Base-by-base conservation (phyloP, 1,284 basidiomycete genomes). In the Fomitopsis schrenkii region DNA sequence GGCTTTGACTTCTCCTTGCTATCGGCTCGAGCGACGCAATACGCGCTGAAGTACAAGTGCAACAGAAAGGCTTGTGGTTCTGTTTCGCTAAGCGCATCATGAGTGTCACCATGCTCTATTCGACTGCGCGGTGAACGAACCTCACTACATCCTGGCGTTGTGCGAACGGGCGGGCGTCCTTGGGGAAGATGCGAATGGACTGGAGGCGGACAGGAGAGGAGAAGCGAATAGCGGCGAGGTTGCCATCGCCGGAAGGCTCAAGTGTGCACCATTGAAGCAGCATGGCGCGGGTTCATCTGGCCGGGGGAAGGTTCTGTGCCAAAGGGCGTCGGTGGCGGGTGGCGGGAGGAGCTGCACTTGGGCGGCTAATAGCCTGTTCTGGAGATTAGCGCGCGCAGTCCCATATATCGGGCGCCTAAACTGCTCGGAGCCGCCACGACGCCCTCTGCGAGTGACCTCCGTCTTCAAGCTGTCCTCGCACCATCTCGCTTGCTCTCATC, bases 231-330 rank as follows among this genome's bases (percentile, higher is more conserved):
- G 88, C 87, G 55, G 87, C 85, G 17, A 91, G 72, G 62, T 80
- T 78, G 3, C 82, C 83, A 1, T 80, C 75, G 7, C 83, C 83
- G 44, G 83, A 74, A 0, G 89, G 88, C 33, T 78, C 73, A 61
- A 92, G 74, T n/a, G 81, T 84, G 46, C 81, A 85, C 85, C 86
- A 92, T 67, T 88, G 84, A 64, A 92, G 74, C 26, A 90, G 76
- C 64, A 80, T 76, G 76, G 78, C 82, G 40, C 33, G 33, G 52
- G 52, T 44, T 38, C 50, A 59, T 58, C 5, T 53, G 45, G 26
- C 45, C 38, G 52, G n/a, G 17, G 40, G 28, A 26, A 36, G 54
- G 52, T 53, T 53, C 52, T 54, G 28, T 3, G 5, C n/a, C 50
- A 8, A 17, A 26, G 52, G 50, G 56, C 55, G 9, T 26, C 5